Evolutionary conservation across 2,329 filamentous ascomycete species (phyloP), one percentile per base, ranked within the genome.

Genomic region (Passalora sequoiae): DNA sequence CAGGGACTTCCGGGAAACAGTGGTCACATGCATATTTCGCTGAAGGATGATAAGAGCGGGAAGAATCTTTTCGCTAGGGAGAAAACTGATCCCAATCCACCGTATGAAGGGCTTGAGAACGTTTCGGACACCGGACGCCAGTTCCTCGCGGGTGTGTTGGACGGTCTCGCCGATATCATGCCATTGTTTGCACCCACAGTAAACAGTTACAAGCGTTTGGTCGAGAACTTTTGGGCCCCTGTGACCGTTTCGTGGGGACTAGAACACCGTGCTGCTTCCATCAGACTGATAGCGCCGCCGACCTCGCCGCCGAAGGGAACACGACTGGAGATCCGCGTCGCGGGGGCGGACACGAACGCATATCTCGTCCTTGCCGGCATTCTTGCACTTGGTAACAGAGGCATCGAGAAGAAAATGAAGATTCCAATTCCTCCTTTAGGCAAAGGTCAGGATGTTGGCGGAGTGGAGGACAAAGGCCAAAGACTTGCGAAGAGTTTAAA

Each of bases 181-280:
- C 92, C 92, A 1, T 74, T 97, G 46, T 74, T 98, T 9, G 92
- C 91, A 1, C 92, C 92, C 0, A 98, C 88, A 1, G 79, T 98
- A 61, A 98, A 98, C 75, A 94, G 87, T 49, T 98, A 98, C 75
- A 98, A 98, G 70, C 83, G 92, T 3, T 77, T 98, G 0, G 92
- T 98, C 2, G 92, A 98, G 72, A 97, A 97, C 69, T 97, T 96
- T 69, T 98, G 92, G 92, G 92, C 92, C 0, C 92, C 92, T 0
- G 92, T 98, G 4, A 96, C 91, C 0, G 92, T 97, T 0, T 95
- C 88, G 0, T 98, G 92, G 92, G 92, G 92, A 1, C 71, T 96
- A 4, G 92, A 97, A 67, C 91, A 98, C 65, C 86, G 92, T 49
- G 89, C 89, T 4, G 91, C 92, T 0, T 94, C 86, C 0, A 84